Conservation (phyloP, 768 basidiomycete genomes). For the Symmetrospora coprosmae region DNA sequence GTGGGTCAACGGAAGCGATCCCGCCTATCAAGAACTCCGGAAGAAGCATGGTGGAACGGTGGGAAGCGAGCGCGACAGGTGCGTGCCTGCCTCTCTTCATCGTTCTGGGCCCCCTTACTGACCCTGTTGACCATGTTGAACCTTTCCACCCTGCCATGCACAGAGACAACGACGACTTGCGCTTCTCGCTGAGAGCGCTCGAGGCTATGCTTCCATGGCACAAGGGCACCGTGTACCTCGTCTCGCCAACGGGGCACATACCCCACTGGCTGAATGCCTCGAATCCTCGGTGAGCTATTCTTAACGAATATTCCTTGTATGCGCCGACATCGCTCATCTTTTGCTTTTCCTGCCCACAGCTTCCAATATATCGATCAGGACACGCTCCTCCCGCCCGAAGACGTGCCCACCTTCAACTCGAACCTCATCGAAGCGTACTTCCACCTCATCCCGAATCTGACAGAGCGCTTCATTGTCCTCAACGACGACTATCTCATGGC, state of each 20-base stretch:
- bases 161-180: conserved; percentile 12
- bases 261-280: neutral
- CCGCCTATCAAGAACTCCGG: neutral
- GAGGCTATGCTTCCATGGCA: neutral
- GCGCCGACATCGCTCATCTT: too few relatives aligned
- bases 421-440: neutral
- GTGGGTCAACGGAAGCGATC: conserved; percentile 7
- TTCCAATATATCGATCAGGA: conserved; percentile 3
- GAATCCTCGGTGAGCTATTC: neutral
- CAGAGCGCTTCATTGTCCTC: conserved; percentile 11
- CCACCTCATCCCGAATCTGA: neutral
- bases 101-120: neutral
- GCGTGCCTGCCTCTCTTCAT: neutral
- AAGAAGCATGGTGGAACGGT: neutral
- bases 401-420: neutral
- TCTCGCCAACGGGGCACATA: neutral
- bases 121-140: neutral
- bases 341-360: neutral
- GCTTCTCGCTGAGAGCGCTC: neutral
- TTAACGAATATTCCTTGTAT: neutral
- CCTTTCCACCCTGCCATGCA: too few relatives aligned
- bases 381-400: neutral
- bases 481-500: conserved; percentile 13
- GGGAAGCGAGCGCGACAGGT: neutral
- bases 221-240: conserved; percentile 11